Conservation (phyloP, 2,329 filamentous ascomycete species). For the Cercospora berteroae region DNA sequence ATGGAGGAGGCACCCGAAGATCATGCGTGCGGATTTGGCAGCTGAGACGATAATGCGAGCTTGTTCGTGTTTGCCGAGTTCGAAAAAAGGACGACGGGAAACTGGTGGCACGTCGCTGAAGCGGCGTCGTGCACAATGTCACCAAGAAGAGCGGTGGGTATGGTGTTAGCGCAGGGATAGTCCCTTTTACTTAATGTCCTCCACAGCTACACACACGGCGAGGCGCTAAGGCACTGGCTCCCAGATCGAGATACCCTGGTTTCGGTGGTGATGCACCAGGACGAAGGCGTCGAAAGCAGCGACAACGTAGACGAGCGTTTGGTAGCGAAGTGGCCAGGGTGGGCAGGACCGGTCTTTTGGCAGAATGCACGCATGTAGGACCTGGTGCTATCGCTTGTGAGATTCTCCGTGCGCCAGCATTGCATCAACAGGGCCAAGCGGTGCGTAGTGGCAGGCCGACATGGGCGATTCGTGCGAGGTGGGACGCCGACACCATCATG, state of each 20-base stretch:
- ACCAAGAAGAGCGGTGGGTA: constrained; percentile 24
- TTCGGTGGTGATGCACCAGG: constrained; percentile 25
- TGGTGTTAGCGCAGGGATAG: constrained; percentile 22
- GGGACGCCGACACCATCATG: constrained; percentile 19
- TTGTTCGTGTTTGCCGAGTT: constrained; percentile 14
- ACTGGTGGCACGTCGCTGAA: constrained; percentile 19
- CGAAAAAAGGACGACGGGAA: not conserved
- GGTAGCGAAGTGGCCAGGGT: constrained; percentile 28
- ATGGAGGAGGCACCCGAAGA: constrained; percentile 20
- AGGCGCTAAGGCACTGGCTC: constrained; percentile 26
- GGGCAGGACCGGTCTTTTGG: constrained; percentile 15
- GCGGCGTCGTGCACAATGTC: constrained; percentile 22
- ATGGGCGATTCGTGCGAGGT: constrained; percentile 21
- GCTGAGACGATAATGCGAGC: constrained; percentile 17
- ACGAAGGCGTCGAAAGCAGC: constrained; percentile 26
- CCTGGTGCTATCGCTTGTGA: constrained; percentile 17
- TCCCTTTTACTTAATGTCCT: constrained; percentile 19
- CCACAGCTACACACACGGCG: constrained; percentile 19
- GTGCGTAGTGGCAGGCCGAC: constrained; percentile 6
- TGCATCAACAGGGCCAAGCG: constrained; percentile 7
- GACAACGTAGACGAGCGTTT: constrained; percentile 19
- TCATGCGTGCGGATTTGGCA: constrained; percentile 20
- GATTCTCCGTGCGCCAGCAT: constrained; percentile 21
- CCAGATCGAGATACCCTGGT: constrained; percentile 29
- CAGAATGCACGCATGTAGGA: constrained; percentile 17